A percentile compares a stretch with the other conserved stretches of the same genome.
These are phyloP conservation scores for Aureobasidium leucospermi DNA, from an alignment of 2,329 filamentous ascomycete species.

Conservation along the genomic window DNA sequence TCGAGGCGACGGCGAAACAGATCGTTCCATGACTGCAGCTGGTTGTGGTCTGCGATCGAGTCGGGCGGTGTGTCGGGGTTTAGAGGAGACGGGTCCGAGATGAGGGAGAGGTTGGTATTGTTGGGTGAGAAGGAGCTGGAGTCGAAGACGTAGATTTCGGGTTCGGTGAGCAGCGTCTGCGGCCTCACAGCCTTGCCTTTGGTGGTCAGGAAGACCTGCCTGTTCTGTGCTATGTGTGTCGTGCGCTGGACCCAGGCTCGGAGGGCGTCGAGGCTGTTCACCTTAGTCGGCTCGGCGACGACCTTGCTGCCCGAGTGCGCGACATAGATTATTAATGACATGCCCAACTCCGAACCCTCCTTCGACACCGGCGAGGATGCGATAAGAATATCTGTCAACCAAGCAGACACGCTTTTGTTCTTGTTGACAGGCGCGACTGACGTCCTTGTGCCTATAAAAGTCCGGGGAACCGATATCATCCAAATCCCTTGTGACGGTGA, in stretches of 20 bases:
- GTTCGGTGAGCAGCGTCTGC: constrained; percentile 73
- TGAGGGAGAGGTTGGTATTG: constrained; percentile 40
- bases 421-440: not conserved
- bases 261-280: constrained; percentile 75
- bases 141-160: constrained; percentile 89
- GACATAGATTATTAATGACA: constrained; percentile 85
- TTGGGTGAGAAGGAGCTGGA: constrained; percentile 46
- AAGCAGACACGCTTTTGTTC: not conserved
- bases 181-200: constrained; percentile 78
- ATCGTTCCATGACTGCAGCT: constrained; percentile 79
- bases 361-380: not conserved
- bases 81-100: constrained; percentile 51
- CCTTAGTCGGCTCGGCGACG: constrained; percentile 66
- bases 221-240: constrained; percentile 64
- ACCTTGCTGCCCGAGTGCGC: constrained; percentile 88
- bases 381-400: not conserved
- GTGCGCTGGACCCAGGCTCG: constrained; percentile 71
- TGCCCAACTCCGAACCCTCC: constrained; percentile 34
- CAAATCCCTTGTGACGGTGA: no score
- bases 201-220: constrained; percentile 80
- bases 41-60: constrained; percentile 69
- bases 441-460: not conserved
- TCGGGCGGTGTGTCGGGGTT: constrained; percentile 64
- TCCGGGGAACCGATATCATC: not conserved
- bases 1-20: constrained; percentile 72